Evolutionary conservation across 441 rosid genomes (phyloP).

Genomic region (Euphorbia neoarborescens): DNA sequence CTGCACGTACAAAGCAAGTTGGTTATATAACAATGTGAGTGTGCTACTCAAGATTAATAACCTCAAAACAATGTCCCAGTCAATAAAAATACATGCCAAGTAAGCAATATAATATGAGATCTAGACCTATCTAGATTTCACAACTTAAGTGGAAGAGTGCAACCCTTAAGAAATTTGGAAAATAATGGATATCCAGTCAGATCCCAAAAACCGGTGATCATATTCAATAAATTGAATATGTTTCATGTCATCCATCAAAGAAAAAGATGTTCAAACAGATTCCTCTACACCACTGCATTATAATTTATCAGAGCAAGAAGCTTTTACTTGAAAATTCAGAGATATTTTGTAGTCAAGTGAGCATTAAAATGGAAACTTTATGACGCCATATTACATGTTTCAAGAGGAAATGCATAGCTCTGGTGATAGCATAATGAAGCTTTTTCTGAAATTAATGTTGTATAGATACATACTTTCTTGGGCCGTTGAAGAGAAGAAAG

Average conservation of each 20-base stretch:
- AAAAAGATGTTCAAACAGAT: neutral
- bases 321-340: neutral
- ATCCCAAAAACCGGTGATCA: neutral
- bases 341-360: neutral
- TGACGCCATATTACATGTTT: neutral
- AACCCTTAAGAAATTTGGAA: neutral
- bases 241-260: neutral
- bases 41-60: neutral
- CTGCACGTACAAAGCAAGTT: constrained; percentile 31
- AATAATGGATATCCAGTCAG: neutral
- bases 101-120: neutral
- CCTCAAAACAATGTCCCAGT: neutral
- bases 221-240: neutral
- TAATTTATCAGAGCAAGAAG: neutral
- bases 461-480: constrained; percentile 54
- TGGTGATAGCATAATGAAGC: neutral
- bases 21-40: constrained; percentile 4
- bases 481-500: constrained; percentile 98
- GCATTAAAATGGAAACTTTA: neutral
- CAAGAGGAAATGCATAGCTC: neutral
- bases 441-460: constrained; percentile 3
- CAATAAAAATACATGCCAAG: neutral
- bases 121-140: neutral
- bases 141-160: neutral
- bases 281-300: neutral